Evolutionary conservation across 2,329 filamentous ascomycete genomes (phyloP).

Genomic region (Trichoderma breve): DNA sequence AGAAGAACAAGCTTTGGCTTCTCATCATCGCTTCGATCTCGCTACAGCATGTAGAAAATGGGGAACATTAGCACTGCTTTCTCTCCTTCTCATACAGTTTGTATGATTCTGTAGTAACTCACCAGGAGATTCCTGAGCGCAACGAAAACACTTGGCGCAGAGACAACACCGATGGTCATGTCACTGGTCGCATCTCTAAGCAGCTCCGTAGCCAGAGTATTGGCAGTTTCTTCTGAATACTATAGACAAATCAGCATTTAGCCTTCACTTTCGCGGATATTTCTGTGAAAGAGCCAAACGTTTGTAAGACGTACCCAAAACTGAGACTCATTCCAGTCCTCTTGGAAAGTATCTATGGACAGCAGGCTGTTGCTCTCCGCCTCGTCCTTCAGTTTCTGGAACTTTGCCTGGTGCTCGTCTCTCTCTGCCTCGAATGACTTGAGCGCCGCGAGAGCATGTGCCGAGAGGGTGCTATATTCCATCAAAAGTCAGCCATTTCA

Average conservation of each 20-base stretch:
- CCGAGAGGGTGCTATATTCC: slow-evolving; percentile 53
- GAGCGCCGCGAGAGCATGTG: slow-evolving; percentile 65
- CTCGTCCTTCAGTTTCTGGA: slow-evolving; percentile 63
- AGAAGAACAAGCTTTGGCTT: slow-evolving; percentile 62
- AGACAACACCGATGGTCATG: slow-evolving; percentile 66
- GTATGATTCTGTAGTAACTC: slow-evolving; percentile 25
- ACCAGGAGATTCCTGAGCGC: slow-evolving; percentile 70
- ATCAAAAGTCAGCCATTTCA: neutral
- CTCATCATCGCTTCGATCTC: slow-evolving; percentile 25
- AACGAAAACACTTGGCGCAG: slow-evolving; percentile 74
- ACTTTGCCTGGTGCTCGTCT: slow-evolving; percentile 62
- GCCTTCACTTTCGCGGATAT: neutral
- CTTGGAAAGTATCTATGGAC: slow-evolving; percentile 68
- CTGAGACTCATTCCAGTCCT: slow-evolving; percentile 81
- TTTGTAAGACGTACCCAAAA: slow-evolving; percentile 64
- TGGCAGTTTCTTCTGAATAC: slow-evolving; percentile 73
- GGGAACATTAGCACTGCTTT: neutral
- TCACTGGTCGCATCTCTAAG: slow-evolving; percentile 58
- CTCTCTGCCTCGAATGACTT: slow-evolving; percentile 72
- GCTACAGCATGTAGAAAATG: slow-evolving; percentile 11
- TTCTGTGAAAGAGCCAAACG: neutral
- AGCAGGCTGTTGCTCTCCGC: slow-evolving; percentile 53
- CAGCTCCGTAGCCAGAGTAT: slow-evolving; percentile 60
- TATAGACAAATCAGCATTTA: slow-evolving; percentile 30
- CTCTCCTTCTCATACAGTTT: neutral